Percentiles rank a stretch among this genome's conserved stretches.
Evolutionary conservation across 1,284 basidiomycete species (phyloP).

Genomic region (Hemileccinum hortonii): DNA sequence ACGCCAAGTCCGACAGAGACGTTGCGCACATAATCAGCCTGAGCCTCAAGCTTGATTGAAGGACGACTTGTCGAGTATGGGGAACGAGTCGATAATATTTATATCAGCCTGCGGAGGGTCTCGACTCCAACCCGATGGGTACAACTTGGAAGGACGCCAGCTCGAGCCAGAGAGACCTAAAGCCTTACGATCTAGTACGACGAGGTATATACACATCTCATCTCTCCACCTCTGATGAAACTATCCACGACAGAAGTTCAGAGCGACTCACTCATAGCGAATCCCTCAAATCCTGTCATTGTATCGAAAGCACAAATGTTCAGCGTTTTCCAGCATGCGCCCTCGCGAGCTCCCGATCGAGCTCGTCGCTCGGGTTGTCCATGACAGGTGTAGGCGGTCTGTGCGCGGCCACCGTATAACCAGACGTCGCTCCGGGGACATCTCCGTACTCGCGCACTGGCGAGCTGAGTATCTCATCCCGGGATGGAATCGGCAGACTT

Average conservation of each 20-base stretch:
- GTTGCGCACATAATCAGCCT: no score
- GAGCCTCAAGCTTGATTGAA: no score
- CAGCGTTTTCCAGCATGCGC: constrained; percentile 48
- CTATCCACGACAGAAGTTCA: not conserved
- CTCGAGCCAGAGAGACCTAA: no score
- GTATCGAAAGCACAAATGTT: constrained; percentile 1
- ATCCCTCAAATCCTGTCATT: not conserved
- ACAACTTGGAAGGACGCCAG: no score
- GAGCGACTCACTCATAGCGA: not conserved
- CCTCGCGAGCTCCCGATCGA: constrained; percentile 80
- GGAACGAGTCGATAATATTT: no score
- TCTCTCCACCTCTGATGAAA: not conserved
- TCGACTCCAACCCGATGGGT: no score
- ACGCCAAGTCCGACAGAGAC: no score
- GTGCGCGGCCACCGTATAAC: constrained; percentile 50
- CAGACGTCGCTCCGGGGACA: constrained; percentile 65
- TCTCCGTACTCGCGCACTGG: constrained; percentile 70
- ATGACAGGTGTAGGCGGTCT: constrained; percentile 61
- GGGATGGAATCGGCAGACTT: constrained; percentile 72
- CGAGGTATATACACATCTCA: constrained; percentile 11
- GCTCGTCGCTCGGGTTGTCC: constrained; percentile 84
- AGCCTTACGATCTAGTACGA: not conserved
- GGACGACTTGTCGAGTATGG: no score
- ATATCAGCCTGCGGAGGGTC: no score
- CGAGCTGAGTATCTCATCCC: constrained; percentile 77